phyloP scores from a whole-genome alignment of 2,329 filamentous ascomycete genomes.

The Sclerotinia glacialis region DNA sequence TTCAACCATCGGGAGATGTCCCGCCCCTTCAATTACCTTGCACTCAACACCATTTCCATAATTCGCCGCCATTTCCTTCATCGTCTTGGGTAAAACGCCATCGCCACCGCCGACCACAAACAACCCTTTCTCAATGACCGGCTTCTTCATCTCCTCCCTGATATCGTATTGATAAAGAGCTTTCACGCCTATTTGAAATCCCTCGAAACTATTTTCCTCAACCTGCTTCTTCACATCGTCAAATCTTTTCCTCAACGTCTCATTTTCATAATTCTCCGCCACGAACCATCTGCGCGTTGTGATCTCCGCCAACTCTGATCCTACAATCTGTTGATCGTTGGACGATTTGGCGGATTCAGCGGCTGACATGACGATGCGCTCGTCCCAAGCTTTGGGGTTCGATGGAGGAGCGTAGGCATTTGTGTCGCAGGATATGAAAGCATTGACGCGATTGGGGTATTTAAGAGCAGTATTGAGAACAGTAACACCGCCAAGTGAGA shows the following conservation, averaged over 20 bases:
- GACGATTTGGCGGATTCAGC: slow-evolving; percentile 44
- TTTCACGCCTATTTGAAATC: slow-evolving; percentile 65
- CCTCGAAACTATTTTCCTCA: slow-evolving; percentile 63
- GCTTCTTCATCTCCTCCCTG: slow-evolving; percentile 50
- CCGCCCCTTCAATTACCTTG: slow-evolving; percentile 64
- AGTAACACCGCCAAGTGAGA: slow-evolving; percentile 79
- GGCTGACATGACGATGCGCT: slow-evolving; percentile 68
- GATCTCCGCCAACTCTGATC: slow-evolving; percentile 60
- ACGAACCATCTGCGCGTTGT: slow-evolving; percentile 79
- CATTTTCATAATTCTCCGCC: slow-evolving; percentile 54
- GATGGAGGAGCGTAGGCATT: slow-evolving; percentile 68
- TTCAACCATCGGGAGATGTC: slow-evolving; percentile 84
- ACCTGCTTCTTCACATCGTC: slow-evolving; percentile 67
- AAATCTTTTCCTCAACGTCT: slow-evolving; percentile 47
- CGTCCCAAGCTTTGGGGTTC: slow-evolving; percentile 77
- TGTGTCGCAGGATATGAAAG: slow-evolving; percentile 75
- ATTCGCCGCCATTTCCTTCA: slow-evolving; percentile 67
- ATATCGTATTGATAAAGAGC: slow-evolving; percentile 73
- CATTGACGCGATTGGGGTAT: slow-evolving; percentile 56
- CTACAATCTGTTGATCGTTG: slow-evolving; percentile 53
- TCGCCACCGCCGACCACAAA: slow-evolving; percentile 73
- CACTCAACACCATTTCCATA: slow-evolving; percentile 59
- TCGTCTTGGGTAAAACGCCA: slow-evolving; percentile 72
- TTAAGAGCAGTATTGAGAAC: slow-evolving; percentile 68
- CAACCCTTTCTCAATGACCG: slow-evolving; percentile 54